Evolutionary conservation across 2,329 filamentous ascomycete species (phyloP).

Genomic region (Rutstroemia sp.): DNA sequence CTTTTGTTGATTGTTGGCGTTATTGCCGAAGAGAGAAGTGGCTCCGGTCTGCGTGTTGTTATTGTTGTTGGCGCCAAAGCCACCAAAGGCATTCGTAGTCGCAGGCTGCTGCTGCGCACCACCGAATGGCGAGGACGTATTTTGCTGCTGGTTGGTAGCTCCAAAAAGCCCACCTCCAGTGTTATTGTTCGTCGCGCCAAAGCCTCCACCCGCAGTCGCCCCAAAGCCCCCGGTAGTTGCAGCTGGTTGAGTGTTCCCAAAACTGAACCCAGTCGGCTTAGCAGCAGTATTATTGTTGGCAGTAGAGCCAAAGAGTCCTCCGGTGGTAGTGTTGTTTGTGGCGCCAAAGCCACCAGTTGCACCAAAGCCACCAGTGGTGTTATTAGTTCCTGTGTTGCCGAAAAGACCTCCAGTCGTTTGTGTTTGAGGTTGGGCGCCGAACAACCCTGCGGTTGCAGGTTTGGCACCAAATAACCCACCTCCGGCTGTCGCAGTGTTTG

Average conservation of each 20-base stretch:
- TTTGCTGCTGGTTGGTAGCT: constrained; percentile 22
- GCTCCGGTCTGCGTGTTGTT: constrained; percentile 30
- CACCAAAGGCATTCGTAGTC: constrained; percentile 31
- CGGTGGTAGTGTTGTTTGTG: constrained; percentile 24
- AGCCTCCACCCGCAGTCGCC: constrained; percentile 19
- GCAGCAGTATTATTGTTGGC: constrained; percentile 30
- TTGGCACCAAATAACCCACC: constrained; percentile 36
- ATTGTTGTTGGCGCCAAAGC: constrained; percentile 13
- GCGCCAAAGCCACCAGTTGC: constrained; percentile 26
- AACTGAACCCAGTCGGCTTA: constrained; percentile 30
- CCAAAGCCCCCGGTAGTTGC: constrained; percentile 23
- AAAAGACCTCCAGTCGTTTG: constrained; percentile 19
- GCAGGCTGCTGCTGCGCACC: constrained; percentile 34
- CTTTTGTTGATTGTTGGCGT: constrained; percentile 28
- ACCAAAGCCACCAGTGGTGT: constrained; percentile 35
- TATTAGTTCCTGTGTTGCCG: constrained; percentile 14
- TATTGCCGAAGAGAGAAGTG: constrained; percentile 32
- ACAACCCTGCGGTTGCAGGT: constrained; percentile 32
- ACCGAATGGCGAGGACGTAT: constrained; percentile 31
- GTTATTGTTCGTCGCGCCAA: constrained; percentile 14
- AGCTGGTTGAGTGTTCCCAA: constrained; percentile 18
- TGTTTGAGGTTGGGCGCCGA: constrained; percentile 32
- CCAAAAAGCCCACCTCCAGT: constrained; percentile 33
- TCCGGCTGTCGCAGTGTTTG: constrained; percentile 28
- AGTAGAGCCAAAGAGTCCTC: constrained; percentile 24